Evolutionary conservation across 495 filamentous ascomycete genomes (phyloP).

Genomic region (Darksidea phi): DNA sequence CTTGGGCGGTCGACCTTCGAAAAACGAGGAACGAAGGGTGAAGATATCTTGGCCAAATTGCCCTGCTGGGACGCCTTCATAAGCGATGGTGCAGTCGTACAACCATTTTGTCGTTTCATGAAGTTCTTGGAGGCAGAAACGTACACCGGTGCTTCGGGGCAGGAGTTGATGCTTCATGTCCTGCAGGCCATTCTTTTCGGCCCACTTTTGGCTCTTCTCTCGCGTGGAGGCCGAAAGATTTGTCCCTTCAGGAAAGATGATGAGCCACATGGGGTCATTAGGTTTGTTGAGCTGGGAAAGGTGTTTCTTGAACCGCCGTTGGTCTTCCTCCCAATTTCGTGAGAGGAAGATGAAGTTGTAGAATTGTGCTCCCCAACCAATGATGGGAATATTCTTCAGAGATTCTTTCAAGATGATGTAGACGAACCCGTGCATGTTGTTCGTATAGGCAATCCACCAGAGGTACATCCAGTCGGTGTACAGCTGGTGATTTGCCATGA

Average conservation of each 20-base stretch:
- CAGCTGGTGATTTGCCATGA: slow-evolving; percentile 49
- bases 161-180: slow-evolving; percentile 49
- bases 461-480: slow-evolving; percentile 49
- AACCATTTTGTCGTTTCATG: slow-evolving; percentile 44
- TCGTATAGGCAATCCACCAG: slow-evolving; percentile 49
- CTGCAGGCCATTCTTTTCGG: slow-evolving; percentile 41
- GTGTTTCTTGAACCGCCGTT: slow-evolving; percentile 39
- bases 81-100: slow-evolving; percentile 48
- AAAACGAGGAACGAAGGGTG: slow-evolving; percentile 45
- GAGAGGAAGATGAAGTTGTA: slow-evolving; percentile 48
- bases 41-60: slow-evolving; percentile 48
- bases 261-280: slow-evolving; percentile 46
- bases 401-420: slow-evolving; percentile 49
- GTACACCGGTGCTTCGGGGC: slow-evolving; percentile 44
- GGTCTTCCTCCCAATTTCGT: slow-evolving; percentile 45
- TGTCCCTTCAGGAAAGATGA: slow-evolving; percentile 48
- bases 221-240: slow-evolving; percentile 41
- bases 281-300: slow-evolving; percentile 42
- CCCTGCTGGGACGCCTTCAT: slow-evolving; percentile 45
- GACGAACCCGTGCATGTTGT: slow-evolving; percentile 47
- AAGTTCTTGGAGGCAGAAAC: slow-evolving; percentile 45
- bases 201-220: slow-evolving; percentile 43
- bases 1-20: slow-evolving; percentile 47
- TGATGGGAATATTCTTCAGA: slow-evolving; percentile 44
- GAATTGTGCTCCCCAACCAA: slow-evolving; percentile 46